These are phyloP conservation scores for Colletotrichum phormii DNA, from an alignment of 2,329 filamentous ascomycete genomes.

Conservation along the genomic window DNA sequence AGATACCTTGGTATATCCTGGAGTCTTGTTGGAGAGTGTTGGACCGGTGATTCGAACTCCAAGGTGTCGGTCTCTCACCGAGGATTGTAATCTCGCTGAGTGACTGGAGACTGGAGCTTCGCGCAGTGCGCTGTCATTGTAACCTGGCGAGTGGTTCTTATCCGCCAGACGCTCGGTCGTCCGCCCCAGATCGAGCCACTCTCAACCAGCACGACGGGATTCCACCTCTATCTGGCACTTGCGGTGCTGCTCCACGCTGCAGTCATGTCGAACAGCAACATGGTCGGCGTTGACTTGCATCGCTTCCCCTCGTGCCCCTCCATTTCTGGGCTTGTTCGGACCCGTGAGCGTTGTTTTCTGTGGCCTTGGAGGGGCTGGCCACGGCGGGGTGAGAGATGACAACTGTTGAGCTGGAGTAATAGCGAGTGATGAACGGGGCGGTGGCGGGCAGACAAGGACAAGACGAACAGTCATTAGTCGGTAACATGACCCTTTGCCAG, in stretches of 20 bases:
- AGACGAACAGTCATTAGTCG: constrained; percentile 18
- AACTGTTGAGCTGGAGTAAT: background rate
- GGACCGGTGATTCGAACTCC: background rate
- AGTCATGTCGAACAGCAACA: constrained; percentile 11
- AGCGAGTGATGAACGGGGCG: background rate
- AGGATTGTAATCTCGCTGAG: background rate
- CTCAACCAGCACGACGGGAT: background rate
- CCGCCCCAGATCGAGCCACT: constrained; percentile 5
- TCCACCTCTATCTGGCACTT: background rate
- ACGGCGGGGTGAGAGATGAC: background rate
- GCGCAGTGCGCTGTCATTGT: background rate
- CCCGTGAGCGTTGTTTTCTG: background rate
- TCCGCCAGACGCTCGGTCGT: background rate
- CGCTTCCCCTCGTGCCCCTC: constrained; percentile 8
- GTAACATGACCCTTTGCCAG: constrained; percentile 14
- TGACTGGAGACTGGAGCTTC: background rate
- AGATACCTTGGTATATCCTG: background rate
- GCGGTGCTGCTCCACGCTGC: background rate
- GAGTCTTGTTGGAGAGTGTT: background rate
- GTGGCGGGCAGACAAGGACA: background rate
- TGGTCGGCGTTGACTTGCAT: constrained; percentile 13
- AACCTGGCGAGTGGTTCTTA: background rate
- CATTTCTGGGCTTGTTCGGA: background rate
- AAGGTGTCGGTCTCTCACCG: constrained; percentile 20
- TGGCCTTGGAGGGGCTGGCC: background rate